These are phyloP conservation scores for Wickerhamiella qilinensis DNA, from an alignment of 805 yeast species.

Conservation along the genomic window DNA sequence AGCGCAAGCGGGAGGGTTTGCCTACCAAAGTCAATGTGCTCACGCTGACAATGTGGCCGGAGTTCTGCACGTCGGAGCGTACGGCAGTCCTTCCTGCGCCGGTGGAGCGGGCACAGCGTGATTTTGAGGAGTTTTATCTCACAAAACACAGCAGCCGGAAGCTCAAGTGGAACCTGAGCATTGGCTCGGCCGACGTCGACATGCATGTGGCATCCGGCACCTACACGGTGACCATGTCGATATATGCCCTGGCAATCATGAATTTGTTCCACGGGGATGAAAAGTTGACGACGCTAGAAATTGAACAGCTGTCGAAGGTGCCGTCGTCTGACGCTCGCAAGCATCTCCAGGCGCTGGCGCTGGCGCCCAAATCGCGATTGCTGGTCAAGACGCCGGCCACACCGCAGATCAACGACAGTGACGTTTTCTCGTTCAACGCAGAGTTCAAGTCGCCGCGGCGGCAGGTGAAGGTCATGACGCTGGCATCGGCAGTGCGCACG, in stretches of 20 bases:
- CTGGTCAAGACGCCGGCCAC: slow-evolving; percentile 44
- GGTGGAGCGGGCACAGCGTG: slow-evolving; percentile 27
- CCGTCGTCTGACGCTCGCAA: slow-evolving; percentile 59
- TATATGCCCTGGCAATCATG: slow-evolving; percentile 66
- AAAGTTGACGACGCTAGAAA: slow-evolving; percentile 41
- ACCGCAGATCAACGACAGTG: slow-evolving; percentile 23
- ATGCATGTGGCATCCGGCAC: slow-evolving; percentile 50
- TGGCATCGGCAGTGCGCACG: slow-evolving; percentile 48
- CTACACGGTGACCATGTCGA: slow-evolving; percentile 67
- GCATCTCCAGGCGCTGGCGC: slow-evolving; percentile 68
- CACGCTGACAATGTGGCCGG: slow-evolving; percentile 63
- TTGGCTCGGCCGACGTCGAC: slow-evolving; percentile 69
- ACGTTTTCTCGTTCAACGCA: slow-evolving; percentile 48
- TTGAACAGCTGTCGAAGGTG: slow-evolving; percentile 48
- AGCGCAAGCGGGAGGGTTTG: slow-evolving; percentile 41
- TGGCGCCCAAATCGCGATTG: slow-evolving; percentile 68
- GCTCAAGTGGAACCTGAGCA: slow-evolving; percentile 63
- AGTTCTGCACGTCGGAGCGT: slow-evolving; percentile 54
- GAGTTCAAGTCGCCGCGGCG: slow-evolving; percentile 33
- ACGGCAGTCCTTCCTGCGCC: slow-evolving; percentile 30
- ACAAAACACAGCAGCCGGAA: slow-evolving; percentile 40
- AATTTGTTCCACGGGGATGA: slow-evolving; percentile 48
- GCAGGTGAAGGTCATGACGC: slow-evolving; percentile 49
- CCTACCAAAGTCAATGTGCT: slow-evolving; percentile 50
- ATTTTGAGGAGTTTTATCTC: slow-evolving; percentile 37